Evolutionary conservation across 768 basidiomycete genomes (phyloP).

Genomic region (Suillus subalutaceus): DNA sequence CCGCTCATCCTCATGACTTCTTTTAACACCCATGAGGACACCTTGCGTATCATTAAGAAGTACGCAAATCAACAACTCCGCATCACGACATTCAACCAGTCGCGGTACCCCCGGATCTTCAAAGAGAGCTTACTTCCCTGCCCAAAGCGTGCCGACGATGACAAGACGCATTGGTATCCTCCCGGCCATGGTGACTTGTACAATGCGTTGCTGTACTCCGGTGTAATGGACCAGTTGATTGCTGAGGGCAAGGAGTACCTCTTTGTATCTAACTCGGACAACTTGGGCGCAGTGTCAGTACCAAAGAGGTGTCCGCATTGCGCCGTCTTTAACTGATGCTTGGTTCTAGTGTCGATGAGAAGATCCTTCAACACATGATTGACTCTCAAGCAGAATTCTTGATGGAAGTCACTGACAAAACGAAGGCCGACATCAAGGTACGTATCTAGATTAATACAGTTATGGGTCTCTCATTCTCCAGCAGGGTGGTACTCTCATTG

Average conservation of each 20-base stretch:
- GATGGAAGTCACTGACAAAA: constrained; percentile 83
- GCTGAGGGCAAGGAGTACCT: constrained; percentile 77
- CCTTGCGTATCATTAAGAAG: constrained; percentile 77
- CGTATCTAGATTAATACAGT: neutral
- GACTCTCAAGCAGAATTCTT: constrained; percentile 66
- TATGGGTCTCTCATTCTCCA: neutral
- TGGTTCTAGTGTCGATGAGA: constrained; percentile 59
- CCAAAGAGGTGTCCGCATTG: neutral
- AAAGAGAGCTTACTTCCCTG: constrained; percentile 69
- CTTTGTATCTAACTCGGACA: constrained; percentile 79
- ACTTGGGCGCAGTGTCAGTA: constrained; percentile 65
- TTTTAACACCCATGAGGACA: constrained; percentile 82
- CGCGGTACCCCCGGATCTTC: constrained; percentile 73
- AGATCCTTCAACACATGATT: constrained; percentile 69
- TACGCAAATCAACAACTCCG: constrained; percentile 79
- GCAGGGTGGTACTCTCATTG: constrained; percentile 65
- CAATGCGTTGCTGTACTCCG: constrained; percentile 70
- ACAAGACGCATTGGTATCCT: constrained; percentile 77
- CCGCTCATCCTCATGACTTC: constrained; percentile 84
- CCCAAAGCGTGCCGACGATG: constrained; percentile 56
- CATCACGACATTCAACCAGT: constrained; percentile 73
- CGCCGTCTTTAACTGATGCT: constrained; percentile 9
- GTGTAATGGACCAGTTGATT: constrained; percentile 72
- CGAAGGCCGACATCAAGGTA: constrained; percentile 75
- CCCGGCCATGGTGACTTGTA: constrained; percentile 79